Conservation (phyloP, 306 rosid species). For the cucumber (Cucumis sativus) region Cucumber_9930_V3 NC_026656.2:12063501-12064000, state of each 20-base stretch:
- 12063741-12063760: not conserved
- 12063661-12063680: slow-evolving; percentile 1
- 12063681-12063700: not conserved
- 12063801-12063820: not conserved
- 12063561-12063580: slow-evolving; percentile 2
- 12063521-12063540: not conserved
- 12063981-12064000: slow-evolving; percentile 4
- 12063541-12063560: not conserved
- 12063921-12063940: not conserved
- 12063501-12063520: not conserved
- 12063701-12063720: not conserved
- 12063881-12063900: not conserved
- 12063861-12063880: not conserved
- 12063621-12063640: not conserved
- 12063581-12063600: not conserved
- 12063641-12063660: not conserved
- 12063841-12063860: not conserved
- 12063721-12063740: not conserved
- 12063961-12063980: slow-evolving; percentile 4
- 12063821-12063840: not conserved
- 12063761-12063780: not conserved
- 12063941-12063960: not conserved
- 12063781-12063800: not conserved
- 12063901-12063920: not conserved
- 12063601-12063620: not conserved